Evolutionary conservation across 2,329 filamentous ascomycete genomes (phyloP).

Genomic region (Lachnellula willkommii): DNA sequence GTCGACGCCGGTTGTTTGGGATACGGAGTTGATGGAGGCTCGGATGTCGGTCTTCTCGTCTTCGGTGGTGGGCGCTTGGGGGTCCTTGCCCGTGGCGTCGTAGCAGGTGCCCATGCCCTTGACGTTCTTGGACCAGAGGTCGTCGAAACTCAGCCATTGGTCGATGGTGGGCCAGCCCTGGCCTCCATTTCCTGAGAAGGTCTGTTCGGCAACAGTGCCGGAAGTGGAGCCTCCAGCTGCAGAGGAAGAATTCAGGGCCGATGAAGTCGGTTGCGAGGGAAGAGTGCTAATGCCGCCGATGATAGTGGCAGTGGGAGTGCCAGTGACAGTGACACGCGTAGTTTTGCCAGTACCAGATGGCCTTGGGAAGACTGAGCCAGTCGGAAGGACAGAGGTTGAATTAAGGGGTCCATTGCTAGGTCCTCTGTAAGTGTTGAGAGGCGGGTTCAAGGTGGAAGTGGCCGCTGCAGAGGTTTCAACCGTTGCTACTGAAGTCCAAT

Average conservation of each 20-base stretch:
- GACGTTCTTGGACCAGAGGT: not conserved
- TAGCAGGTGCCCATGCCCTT: not conserved
- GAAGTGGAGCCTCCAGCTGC: not conserved
- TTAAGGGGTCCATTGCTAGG: not conserved
- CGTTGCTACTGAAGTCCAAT: not conserved
- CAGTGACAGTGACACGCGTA: not conserved
- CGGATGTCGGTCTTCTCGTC: constrained; percentile 4
- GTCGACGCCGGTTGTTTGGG: constrained; percentile 19
- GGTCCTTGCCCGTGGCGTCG: not conserved
- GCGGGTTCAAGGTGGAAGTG: not conserved
- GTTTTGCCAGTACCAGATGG: not conserved
- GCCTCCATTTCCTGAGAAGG: constrained; percentile 5
- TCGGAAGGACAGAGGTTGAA: not conserved
- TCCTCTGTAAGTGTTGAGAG: not conserved
- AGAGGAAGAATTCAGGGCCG: not conserved
- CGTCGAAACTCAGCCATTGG: constrained; percentile 4
- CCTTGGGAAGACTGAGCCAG: not conserved
- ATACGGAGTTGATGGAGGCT: not conserved
- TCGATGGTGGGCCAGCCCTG: constrained; percentile 3
- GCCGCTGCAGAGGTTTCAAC: not conserved
- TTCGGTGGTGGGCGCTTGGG: not conserved
- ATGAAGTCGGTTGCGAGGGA: not conserved
- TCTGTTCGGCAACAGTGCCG: not conserved
- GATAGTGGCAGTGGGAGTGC: not conserved
- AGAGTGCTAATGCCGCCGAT: not conserved